These are phyloP conservation scores for Zygoascus ofunaensis DNA, from an alignment of 805 yeast genomes.

Conservation along the genomic window DNA sequence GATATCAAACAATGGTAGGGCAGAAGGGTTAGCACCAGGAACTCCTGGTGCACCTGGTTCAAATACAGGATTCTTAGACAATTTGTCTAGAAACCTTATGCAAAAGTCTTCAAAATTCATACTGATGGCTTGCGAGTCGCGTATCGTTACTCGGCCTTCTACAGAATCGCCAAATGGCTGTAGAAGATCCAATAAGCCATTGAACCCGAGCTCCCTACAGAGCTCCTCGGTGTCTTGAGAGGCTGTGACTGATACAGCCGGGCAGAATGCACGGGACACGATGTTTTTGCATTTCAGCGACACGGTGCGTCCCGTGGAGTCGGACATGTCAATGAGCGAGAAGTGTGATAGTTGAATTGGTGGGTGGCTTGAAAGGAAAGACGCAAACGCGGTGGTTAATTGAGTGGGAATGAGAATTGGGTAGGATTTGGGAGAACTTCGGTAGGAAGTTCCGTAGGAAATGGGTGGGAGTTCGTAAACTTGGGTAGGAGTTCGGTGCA, in stretches of 20 bases:
- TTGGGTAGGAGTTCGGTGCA: too few species aligned
- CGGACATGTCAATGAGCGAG: not conserved
- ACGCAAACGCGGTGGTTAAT: too few species aligned
- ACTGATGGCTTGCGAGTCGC: slow-evolving; percentile 44
- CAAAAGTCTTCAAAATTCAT: slow-evolving; percentile 45
- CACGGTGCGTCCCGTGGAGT: not conserved
- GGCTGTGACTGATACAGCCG: slow-evolving; percentile 42
- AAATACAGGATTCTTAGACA: slow-evolving; percentile 22
- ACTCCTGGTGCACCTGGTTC: slow-evolving; percentile 17
- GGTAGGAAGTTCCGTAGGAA: too few species aligned
- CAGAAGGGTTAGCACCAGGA: not conserved
- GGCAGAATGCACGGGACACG: slow-evolving; percentile 37
- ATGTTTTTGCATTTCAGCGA: slow-evolving; percentile 7
- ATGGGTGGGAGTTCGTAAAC: too few species aligned
- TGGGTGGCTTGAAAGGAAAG: too few species aligned
- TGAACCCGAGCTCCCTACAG: slow-evolving; percentile 34
- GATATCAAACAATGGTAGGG: slow-evolving; percentile 25
- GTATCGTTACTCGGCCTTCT: slow-evolving; percentile 39
- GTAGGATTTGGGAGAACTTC: too few species aligned
- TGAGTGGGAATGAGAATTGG: too few species aligned
- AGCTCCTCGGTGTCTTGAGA: slow-evolving; percentile 39
- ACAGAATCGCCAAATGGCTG: slow-evolving; percentile 49
- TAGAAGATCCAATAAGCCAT: slow-evolving; percentile 40
- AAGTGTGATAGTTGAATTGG: too few species aligned
- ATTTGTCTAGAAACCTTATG: slow-evolving; percentile 41